phyloP scores from a whole-genome alignment of 2,329 filamentous ascomycete species.

The Venturiaceae sp. region DNA sequence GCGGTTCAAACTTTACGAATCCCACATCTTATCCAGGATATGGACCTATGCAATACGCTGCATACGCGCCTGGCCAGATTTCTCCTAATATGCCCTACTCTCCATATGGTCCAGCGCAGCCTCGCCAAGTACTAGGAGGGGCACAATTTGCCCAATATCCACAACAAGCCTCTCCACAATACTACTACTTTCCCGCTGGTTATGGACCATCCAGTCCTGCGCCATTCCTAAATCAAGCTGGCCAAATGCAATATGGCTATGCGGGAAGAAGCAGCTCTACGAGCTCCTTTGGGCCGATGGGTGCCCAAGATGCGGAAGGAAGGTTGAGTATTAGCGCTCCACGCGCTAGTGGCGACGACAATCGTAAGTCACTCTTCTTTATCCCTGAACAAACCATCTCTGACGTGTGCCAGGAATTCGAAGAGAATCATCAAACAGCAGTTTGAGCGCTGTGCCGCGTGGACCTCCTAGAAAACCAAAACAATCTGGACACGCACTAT shows the following conservation, averaged over 20 bases:
- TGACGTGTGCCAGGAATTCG: background rate
- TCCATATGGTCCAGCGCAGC: background rate
- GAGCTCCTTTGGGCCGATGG: background rate
- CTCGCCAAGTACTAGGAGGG: background rate
- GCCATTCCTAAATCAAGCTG: background rate
- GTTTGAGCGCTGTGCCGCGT: conserved; percentile 20
- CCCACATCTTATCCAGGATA: conserved; percentile 8
- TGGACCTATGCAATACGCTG: conserved; percentile 14
- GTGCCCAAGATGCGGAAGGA: background rate
- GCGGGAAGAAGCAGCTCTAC: background rate
- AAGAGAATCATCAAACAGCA: conserved; percentile 1
- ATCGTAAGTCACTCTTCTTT: background rate
- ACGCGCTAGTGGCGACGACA: background rate
- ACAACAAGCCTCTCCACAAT: conserved; percentile 3
- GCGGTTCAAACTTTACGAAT: conserved; percentile 13
- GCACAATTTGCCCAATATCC: background rate
- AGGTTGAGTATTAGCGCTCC: background rate
- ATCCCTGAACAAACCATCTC: background rate
- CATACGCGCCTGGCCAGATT: conserved; percentile 14
- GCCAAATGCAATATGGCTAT: background rate
- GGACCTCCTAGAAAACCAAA: conserved; percentile 59
- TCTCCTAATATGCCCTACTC: background rate
- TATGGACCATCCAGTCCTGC: background rate
- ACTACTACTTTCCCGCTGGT: conserved; percentile 6
- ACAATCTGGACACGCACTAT: conserved; percentile 76